Evolutionary conservation across 2,329 filamentous ascomycete species (phyloP).

Genomic region (Phialophora verrucosa): DNA sequence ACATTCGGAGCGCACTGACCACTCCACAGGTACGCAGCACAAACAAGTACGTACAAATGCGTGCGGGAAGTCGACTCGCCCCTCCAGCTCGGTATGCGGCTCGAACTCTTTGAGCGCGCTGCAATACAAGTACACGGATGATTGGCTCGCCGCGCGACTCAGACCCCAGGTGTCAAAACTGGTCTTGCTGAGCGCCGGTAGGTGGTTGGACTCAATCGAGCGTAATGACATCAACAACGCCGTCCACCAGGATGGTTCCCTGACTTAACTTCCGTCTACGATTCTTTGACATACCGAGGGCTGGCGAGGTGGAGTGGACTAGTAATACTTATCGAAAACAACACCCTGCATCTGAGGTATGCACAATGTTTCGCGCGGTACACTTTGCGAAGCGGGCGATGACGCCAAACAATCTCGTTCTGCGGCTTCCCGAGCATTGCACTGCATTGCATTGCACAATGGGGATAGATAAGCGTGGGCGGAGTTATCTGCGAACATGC

Average conservation of each 20-base stretch:
- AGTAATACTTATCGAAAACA: not conserved
- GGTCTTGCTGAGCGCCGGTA: not conserved
- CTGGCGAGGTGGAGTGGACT: constrained; percentile 5
- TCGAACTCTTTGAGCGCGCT: not conserved
- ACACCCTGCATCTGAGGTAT: not conserved
- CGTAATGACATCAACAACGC: constrained; percentile 6
- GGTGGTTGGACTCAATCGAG: not conserved
- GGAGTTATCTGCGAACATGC: constrained; percentile 18
- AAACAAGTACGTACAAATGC: constrained; percentile 9
- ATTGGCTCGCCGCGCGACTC: not conserved
- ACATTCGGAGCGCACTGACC: constrained; percentile 23
- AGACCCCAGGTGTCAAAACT: not conserved
- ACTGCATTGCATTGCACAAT: constrained; percentile 18
- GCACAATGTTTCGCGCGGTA: not conserved
- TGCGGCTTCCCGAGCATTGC: not conserved
- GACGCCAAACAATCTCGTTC: not conserved
- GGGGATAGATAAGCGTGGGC: not conserved
- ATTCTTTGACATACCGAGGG: constrained; percentile 5
- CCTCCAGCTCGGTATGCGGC: constrained; percentile 15
- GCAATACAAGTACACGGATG: not conserved
- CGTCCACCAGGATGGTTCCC: constrained; percentile 5
- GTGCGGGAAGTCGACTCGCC: not conserved
- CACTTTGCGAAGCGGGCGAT: not conserved
- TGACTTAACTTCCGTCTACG: not conserved
- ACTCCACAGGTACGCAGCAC: constrained; percentile 10